Percentiles rank a stretch among this genome's conserved stretches.
Conservation (phyloP, 768 basidiomycete genomes). For the Rhodotorula toruloides region DNA sequence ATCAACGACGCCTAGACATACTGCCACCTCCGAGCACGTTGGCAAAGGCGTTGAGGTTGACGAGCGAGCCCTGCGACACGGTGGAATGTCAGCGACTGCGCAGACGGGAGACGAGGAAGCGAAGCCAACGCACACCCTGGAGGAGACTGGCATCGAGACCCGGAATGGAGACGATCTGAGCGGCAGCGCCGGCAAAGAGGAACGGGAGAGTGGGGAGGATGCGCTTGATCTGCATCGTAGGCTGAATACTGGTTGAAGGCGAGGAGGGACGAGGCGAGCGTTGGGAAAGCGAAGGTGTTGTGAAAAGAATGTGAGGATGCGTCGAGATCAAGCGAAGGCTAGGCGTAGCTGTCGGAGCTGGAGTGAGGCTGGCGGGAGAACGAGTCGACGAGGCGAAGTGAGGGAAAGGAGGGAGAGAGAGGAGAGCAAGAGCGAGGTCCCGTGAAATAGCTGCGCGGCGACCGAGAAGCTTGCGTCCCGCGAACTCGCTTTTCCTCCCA, state of each 20-base stretch:
- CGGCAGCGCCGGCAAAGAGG: neutral
- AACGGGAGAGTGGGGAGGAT: conserved; percentile 11
- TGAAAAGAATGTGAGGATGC: neutral
- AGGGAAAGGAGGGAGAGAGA: neutral
- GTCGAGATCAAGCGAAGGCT: neutral
- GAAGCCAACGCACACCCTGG: neutral
- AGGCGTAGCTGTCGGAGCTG: no score
- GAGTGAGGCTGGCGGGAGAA: neutral
- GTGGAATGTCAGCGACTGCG: no score
- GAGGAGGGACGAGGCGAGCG: neutral
- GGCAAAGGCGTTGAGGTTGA: conserved; percentile 10
- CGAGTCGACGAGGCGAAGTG: neutral
- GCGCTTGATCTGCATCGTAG: neutral
- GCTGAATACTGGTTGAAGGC: neutral
- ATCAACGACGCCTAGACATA: neutral
- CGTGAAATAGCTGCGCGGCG: no score
- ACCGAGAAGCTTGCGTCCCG: no score
- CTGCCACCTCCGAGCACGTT: conserved; percentile 1
- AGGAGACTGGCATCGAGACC: conserved; percentile 23
- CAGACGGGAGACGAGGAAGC: neutral
- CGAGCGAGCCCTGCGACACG: conserved; percentile 6
- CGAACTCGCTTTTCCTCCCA: no score
- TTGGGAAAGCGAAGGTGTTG: neutral
- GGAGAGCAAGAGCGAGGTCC: neutral
- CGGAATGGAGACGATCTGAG: conserved; percentile 14